Conservation (phyloP, 2,329 filamentous ascomycete species). For the Endocalyx cinctus region DNA sequence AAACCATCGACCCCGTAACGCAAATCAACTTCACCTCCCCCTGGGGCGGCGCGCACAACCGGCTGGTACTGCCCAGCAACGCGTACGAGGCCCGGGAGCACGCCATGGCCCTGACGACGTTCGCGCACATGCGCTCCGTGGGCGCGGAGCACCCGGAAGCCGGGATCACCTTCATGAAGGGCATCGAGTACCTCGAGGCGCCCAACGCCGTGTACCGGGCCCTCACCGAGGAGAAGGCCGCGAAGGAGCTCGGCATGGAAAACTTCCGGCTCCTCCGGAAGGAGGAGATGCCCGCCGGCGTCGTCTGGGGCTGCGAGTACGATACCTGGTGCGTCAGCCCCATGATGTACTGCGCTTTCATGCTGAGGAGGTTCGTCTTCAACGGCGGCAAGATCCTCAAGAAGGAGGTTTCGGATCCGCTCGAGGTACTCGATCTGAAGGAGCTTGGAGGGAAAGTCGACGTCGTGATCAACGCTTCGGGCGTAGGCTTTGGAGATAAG, state of each 20-base stretch:
- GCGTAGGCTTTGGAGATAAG: slow-evolving; percentile 38
- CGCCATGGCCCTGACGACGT: slow-evolving; percentile 37
- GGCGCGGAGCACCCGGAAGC: slow-evolving; percentile 28
- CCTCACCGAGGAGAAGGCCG: slow-evolving; percentile 28
- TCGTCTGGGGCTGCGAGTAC: slow-evolving; percentile 46
- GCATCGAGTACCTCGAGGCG: slow-evolving; percentile 48
- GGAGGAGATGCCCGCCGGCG: slow-evolving; percentile 36
- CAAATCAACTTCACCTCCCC: slow-evolving; percentile 52
- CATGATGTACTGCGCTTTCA: slow-evolving; percentile 47
- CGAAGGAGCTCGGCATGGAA: slow-evolving; percentile 25
- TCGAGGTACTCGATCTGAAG: slow-evolving; percentile 34
- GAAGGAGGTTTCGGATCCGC: slow-evolving; percentile 30
- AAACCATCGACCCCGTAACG: slow-evolving; percentile 34
- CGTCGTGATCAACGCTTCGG: slow-evolving; percentile 41
- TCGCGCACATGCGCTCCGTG: slow-evolving; percentile 34
- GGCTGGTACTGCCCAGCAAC: slow-evolving; percentile 40
- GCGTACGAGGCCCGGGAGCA: slow-evolving; percentile 36
- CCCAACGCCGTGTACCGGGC: slow-evolving; percentile 35
- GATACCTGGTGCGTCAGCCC: slow-evolving; percentile 51
- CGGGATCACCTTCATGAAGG: slow-evolving; percentile 45
- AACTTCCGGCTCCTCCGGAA: slow-evolving; percentile 33
- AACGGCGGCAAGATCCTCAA: slow-evolving; percentile 31
- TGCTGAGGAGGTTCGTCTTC: slow-evolving; percentile 37
- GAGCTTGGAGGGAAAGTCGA: slow-evolving; percentile 22
- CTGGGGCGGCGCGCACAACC: slow-evolving; percentile 54